Evolutionary conservation across 352 stramenopile species (phyloP), one percentile per base, ranked within the genome.

Genomic region (Phytophthora syringae): DNA sequence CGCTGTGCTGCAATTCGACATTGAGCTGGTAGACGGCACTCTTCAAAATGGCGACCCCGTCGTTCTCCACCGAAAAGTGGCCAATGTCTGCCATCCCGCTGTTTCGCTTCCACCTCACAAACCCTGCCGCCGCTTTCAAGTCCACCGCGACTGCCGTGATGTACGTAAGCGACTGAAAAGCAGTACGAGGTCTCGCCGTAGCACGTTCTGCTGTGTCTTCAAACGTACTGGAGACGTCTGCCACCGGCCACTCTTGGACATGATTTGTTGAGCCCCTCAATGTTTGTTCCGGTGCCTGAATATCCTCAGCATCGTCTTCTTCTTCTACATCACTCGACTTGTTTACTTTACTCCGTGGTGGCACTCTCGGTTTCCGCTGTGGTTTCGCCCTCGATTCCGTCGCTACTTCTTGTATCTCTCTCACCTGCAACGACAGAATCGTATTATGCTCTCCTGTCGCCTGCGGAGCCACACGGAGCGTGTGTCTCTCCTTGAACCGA

Each of bases 401-500:
- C 7, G n/a, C n/a, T 5, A 21, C 5, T 1, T 9, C 18, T 0
- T 27, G 10, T 54, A 16, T 28, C 15, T n/a, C 11, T 42, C 21
- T 27, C 12, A 20, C 5, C 42, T 4, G 9, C 10, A 25, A 2
- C 32, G 27, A 21, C 5, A 30, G 32, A 4, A n/a, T 7, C 11
- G n/a, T 11, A 24, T 45, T 24, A 15, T 32, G 2, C 1, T 48
- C 24, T 24, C 57, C 68, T 52, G n/a, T 60, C 2, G 67, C 34
- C 1, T 63, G 63, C 2, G 61, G 43, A 18, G 25, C n/a, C 10
- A 20, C 32, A 10, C 64, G 49, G 15, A 77, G 22, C 11, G 60
- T 34, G 45, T 80, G 72, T 10, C 75, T 64, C 53, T 74, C 75
- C 49, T 83, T 83, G 48, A 83, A 83, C 16, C 68, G 74, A 42